Percentiles rank a stretch among this genome's conserved stretches.
phyloP scores from a whole-genome alignment of 768 basidiomycete genomes.

The Trametes cingulata region DNA sequence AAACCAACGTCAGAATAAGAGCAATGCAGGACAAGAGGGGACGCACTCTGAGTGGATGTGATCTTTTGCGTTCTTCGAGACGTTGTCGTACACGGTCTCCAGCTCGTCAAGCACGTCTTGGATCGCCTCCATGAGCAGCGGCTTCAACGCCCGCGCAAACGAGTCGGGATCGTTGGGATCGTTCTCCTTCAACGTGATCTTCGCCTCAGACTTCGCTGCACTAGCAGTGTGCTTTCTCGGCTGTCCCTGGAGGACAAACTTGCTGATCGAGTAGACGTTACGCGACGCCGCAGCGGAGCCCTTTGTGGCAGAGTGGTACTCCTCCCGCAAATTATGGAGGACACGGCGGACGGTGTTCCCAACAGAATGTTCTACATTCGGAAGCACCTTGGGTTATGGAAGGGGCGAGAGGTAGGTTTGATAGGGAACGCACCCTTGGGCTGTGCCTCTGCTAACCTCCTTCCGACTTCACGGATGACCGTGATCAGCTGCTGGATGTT shows the following conservation, averaged over 20 bases:
- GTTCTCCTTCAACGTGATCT: conserved; percentile 62
- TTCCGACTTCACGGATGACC: conserved; percentile 78
- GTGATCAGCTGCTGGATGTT: conserved; percentile 84
- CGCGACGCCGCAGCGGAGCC: conserved; percentile 41
- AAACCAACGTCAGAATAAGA: not conserved
- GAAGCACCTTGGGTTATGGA: not conserved
- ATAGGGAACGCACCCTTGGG: conserved; percentile 72
- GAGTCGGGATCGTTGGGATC: conserved; percentile 78
- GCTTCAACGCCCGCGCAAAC: conserved; percentile 79
- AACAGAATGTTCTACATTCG: conserved; percentile 79
- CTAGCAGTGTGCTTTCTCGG: conserved; percentile 47
- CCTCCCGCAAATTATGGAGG: conserved; percentile 92
- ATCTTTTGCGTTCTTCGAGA: conserved; percentile 91
- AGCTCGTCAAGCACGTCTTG: conserved; percentile 95
- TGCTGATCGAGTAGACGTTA: conserved; percentile 69
- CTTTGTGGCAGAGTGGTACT: conserved; percentile 80
- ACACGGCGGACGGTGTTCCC: conserved; percentile 94
- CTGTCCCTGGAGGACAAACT: conserved; percentile 81
- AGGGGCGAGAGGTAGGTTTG: not conserved
- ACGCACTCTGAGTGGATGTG: conserved; percentile 98
- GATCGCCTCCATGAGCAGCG: conserved; percentile 94
- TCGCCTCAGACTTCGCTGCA: conserved; percentile 50
- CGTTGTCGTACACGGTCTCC: conserved; percentile 93
- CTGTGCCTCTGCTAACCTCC: conserved; percentile 83
- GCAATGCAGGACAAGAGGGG: not conserved